phyloP scores from a whole-genome alignment of 345 rosid genomes.

The Hibiscus syriacus region DNA sequence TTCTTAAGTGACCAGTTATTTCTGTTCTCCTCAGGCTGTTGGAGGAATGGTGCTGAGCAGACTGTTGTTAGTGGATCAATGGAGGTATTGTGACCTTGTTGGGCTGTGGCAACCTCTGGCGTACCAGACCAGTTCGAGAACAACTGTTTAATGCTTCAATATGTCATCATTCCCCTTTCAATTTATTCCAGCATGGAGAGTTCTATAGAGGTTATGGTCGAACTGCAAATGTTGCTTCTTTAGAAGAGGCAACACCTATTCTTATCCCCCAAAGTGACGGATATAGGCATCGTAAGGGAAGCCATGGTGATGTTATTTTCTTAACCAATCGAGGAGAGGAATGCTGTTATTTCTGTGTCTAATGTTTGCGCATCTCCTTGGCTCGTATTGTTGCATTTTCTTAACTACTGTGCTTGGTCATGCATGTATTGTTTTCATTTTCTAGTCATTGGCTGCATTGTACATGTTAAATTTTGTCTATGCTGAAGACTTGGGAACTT shows the following conservation, averaged over 20 bases:
- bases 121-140: slow-evolving; percentile 90
- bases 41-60: slow-evolving; percentile 91
- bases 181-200: slow-evolving; percentile 79
- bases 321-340: slow-evolving; percentile 99
- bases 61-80: slow-evolving; percentile 78
- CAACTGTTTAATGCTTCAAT: slow-evolving; percentile 96
- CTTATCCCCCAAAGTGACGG: slow-evolving; percentile 84
- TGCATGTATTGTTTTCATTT: background rate
- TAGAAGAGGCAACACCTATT: slow-evolving; percentile 95
- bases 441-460: background rate
- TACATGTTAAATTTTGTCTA: background rate
- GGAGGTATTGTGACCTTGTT: slow-evolving; percentile 81
- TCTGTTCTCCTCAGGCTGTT: slow-evolving; percentile 56
- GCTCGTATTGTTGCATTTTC: background rate
- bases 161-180: slow-evolving; percentile 79
- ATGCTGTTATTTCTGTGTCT: slow-evolving; percentile 13
- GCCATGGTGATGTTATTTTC: slow-evolving; percentile 93
- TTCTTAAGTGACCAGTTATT: background rate
- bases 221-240: slow-evolving; percentile 44
- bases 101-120: slow-evolving; percentile 99
- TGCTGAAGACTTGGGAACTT: background rate
- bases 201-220: slow-evolving; percentile 63
- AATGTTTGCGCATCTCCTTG: background rate
- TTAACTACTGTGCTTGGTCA: background rate
- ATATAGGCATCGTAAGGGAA: slow-evolving; percentile 73